Conservation (phyloP, 768 basidiomycete species). For the Boletus pseudopeckii region DNA sequence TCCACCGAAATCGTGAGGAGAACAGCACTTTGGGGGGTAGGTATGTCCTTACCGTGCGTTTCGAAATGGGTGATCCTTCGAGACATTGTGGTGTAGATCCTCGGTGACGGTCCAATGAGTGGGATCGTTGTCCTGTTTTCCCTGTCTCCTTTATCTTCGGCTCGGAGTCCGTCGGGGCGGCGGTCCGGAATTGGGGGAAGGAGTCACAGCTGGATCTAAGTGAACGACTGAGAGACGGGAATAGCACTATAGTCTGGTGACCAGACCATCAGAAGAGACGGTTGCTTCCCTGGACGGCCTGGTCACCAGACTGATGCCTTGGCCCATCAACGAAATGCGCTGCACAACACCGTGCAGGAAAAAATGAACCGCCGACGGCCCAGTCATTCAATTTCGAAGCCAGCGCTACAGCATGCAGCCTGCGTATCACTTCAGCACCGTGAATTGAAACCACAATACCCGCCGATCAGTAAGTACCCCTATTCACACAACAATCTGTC, state of each 20-base stretch:
- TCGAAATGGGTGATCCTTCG: conserved; percentile 53
- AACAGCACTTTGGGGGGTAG: background rate
- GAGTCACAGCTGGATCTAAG: background rate
- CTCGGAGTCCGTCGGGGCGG: conserved; percentile 7
- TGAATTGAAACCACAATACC: background rate
- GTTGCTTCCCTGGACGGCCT: no score
- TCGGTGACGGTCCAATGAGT: background rate
- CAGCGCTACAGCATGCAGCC: background rate
- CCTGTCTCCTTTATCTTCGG: background rate
- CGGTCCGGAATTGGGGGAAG: conserved; percentile 7
- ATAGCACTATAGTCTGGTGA: background rate
- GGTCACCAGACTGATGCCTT: no score
- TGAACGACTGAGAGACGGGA: background rate
- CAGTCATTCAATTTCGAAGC: no score
- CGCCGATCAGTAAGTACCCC: no score
- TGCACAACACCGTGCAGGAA: background rate
- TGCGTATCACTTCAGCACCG: background rate
- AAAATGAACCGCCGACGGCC: no score
- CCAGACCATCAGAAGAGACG: no score
- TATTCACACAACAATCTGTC: no score
- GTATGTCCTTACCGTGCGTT: conserved; percentile 48
- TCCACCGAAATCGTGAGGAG: background rate
- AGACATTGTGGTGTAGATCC: conserved; percentile 17
- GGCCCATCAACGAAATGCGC: no score
- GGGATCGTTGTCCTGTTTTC: background rate